These are phyloP conservation scores for Volvariella volvacea DNA, from an alignment of 1,284 basidiomycete species.

Conservation along the genomic window DNA sequence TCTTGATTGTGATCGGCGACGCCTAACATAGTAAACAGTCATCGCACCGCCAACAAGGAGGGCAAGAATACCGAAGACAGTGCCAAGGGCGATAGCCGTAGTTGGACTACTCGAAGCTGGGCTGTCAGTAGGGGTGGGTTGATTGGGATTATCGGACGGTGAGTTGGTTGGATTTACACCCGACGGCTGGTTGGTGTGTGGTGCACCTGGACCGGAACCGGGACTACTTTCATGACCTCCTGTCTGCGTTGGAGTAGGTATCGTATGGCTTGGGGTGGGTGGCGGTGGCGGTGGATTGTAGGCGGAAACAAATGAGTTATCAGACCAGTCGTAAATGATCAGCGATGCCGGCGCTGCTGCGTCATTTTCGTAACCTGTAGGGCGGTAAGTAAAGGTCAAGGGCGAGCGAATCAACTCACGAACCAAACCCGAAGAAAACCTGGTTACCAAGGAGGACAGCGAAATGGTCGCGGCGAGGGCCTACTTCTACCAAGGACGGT, in stretches of 20 bases:
- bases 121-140: neutral
- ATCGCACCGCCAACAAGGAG: conserved; percentile 35
- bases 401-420: conserved; percentile 19
- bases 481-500: conserved; percentile 45
- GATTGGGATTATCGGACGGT: neutral
- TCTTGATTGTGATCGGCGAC: conserved; percentile 7
- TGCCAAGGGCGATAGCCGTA: conserved; percentile 49
- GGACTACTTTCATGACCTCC: neutral
- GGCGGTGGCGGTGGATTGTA: conserved; percentile 35
- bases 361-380: conserved; percentile 49
- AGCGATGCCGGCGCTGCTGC: conserved; percentile 45
- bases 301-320: conserved; percentile 27
- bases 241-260: conserved; percentile 23
- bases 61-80: conserved; percentile 47
- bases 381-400: conserved; percentile 6
- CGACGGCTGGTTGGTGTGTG: no score
- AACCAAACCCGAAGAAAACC: conserved; percentile 77
- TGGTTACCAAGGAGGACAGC: conserved; percentile 54
- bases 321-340: conserved; percentile 44
- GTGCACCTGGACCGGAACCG: neutral
- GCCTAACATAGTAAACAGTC: conserved; percentile 35
- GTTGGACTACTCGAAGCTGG: conserved; percentile 16
- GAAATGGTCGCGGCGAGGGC: conserved; percentile 65
- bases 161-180: no score
- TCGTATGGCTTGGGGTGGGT: conserved; percentile 28